Conservation (phyloP, 805 yeast species). For the Candida quercuum region DNA sequence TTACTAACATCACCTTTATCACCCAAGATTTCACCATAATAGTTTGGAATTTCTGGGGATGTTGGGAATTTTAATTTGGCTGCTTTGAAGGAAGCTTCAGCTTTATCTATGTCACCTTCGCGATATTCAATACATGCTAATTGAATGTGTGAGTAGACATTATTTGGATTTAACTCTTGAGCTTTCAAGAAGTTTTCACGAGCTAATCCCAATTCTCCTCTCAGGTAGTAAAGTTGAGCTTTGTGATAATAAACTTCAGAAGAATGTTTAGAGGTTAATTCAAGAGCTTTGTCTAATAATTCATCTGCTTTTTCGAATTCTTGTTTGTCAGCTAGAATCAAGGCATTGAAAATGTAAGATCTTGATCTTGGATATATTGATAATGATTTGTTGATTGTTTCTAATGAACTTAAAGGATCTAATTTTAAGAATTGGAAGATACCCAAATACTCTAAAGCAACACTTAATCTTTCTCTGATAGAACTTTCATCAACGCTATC, state of each 20-base stretch:
- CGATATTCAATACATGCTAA: constrained; percentile 89
- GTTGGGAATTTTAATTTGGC: constrained; percentile 77
- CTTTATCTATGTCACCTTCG: constrained; percentile 50
- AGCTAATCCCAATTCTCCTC: constrained; percentile 70
- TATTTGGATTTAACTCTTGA: constrained; percentile 64
- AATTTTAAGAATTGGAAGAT: constrained; percentile 79
- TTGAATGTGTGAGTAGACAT: constrained; percentile 85
- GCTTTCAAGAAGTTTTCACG: constrained; percentile 71
- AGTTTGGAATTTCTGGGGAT: constrained; percentile 88
- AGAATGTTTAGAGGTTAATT: constrained; percentile 53
- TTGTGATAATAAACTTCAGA: constrained; percentile 89
- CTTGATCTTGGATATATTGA: constrained; percentile 69
- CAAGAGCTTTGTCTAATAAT: constrained; percentile 69
- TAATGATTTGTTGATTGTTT: constrained; percentile 60
- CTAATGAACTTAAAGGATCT: constrained; percentile 60
- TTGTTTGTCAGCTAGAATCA: constrained; percentile 77
- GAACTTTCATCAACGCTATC: constrained; percentile 21
- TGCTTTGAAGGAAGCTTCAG: constrained; percentile 61
- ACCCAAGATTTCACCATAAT: constrained; percentile 88
- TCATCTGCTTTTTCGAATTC: constrained; percentile 61
- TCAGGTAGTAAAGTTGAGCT: constrained; percentile 86
- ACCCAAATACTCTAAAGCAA: constrained; percentile 81
- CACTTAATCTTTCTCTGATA: constrained; percentile 41
- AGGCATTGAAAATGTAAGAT: constrained; percentile 76
- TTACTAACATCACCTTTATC: constrained; percentile 68